phyloP scores from a whole-genome alignment of 225 moss, liverwort and hornwort species.

The Ulota crispa region DNA sequence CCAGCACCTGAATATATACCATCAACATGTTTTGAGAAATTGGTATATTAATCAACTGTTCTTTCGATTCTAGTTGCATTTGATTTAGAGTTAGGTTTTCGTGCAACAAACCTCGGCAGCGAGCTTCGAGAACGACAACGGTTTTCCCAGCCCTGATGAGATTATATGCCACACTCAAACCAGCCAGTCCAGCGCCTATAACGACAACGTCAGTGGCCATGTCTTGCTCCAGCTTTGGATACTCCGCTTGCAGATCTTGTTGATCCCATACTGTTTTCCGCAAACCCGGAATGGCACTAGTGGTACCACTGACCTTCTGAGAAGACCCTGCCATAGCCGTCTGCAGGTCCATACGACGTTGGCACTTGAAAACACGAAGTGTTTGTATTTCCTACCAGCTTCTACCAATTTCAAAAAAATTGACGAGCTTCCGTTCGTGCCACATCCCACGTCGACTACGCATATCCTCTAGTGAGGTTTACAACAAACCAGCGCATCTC shows the following conservation, averaged over 20 bases:
- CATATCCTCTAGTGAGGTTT: neutral
- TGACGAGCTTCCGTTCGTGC: neutral
- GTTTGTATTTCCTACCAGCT: neutral
- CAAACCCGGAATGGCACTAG: constrained; percentile 5
- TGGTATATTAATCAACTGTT: neutral
- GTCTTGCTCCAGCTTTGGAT: constrained; percentile 39
- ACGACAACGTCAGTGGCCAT: constrained; percentile 26
- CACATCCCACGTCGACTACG: neutral
- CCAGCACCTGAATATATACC: constrained; percentile 16
- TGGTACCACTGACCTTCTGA: constrained; percentile 3
- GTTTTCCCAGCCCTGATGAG: constrained; percentile 35
- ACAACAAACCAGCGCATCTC: neutral
- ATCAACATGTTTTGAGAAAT: neutral
- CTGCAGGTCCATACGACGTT: neutral
- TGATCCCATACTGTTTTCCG: constrained; percentile 33
- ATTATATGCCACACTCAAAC: constrained; percentile 41
- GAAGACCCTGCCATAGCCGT: constrained; percentile 20
- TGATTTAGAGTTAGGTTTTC: neutral
- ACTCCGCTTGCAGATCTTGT: constrained; percentile 28
- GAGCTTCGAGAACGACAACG: constrained; percentile 33
- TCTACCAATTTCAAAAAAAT: neutral
- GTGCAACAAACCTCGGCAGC: constrained; percentile 20
- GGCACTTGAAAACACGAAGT: neutral
- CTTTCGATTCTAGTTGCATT: neutral
- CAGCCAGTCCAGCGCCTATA: constrained; percentile 43